Percentiles rank a stretch among this genome's conserved stretches.
Evolutionary conservation across 805 yeast genomes (phyloP).

Genomic region (Schizosaccharomyces pombe): DNA sequence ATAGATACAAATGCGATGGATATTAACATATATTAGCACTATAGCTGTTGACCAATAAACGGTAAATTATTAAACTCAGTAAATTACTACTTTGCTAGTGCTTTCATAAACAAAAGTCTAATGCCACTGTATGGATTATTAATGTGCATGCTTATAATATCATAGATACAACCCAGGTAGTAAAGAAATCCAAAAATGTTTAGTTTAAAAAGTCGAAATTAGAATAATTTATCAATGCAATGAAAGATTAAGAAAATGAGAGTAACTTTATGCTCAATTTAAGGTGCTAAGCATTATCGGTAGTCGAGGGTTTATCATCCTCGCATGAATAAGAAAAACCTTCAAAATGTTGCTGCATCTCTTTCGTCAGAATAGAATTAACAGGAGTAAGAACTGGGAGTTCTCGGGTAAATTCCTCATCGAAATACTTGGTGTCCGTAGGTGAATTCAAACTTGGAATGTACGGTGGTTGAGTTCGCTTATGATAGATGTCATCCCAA

Average conservation of each 20-base stretch:
- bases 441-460: constrained; percentile 70
- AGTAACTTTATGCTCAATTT: background rate
- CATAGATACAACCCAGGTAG: no score
- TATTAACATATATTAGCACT: no score
- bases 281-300: background rate
- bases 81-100: no score
- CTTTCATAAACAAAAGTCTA: no score
- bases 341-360: constrained; percentile 87
- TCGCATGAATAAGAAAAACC: constrained; percentile 77
- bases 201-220: no score
- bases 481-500: constrained; percentile 60
- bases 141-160: no score
- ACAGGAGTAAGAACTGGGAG: constrained; percentile 90
- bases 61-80: no score
- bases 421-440: constrained; percentile 80
- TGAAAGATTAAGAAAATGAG: background rate
- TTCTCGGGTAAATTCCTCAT: constrained; percentile 70
- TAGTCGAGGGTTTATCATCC: background rate
- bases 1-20: no score
- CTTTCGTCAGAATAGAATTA: constrained; percentile 59
- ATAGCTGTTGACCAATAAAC: no score
- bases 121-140: no score
- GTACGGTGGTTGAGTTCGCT: constrained; percentile 67
- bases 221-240: no score
- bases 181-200: no score